Evolutionary conservation across 1,139 yeast species (phyloP).

Genomic region (Kluyveromyces sp.): DNA sequence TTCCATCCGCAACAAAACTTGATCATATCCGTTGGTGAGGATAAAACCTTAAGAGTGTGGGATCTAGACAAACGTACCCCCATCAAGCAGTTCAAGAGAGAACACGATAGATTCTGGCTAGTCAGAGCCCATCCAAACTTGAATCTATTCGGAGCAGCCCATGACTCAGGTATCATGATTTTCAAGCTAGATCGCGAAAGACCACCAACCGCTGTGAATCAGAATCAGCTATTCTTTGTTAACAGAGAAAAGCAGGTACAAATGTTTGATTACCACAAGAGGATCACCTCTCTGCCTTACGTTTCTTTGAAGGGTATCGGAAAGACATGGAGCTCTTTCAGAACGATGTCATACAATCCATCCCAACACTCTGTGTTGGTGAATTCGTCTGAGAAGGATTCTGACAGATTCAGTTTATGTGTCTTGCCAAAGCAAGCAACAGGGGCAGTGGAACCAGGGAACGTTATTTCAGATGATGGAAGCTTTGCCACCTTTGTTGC

Average conservation of each 20-base stretch:
- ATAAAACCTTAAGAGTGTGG: constrained; percentile 96
- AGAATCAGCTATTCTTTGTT: constrained; percentile 63
- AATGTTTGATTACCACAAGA: constrained; percentile 56
- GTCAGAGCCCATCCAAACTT: constrained; percentile 82
- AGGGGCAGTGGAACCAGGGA: constrained; percentile 87
- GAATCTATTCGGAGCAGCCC: constrained; percentile 93
- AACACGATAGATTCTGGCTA: constrained; percentile 91
- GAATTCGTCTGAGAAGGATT: constrained; percentile 64
- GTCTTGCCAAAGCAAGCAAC: constrained; percentile 79
- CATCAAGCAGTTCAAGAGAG: constrained; percentile 90
- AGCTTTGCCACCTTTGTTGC: constrained; percentile 85
- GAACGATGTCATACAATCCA: constrained; percentile 84
- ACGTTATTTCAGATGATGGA: constrained; percentile 73
- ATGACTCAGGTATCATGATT: constrained; percentile 96
- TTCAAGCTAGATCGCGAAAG: constrained; percentile 97
- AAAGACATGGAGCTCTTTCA: constrained; percentile 77
- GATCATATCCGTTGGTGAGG: constrained; percentile 91
- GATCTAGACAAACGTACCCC: constrained; percentile 91
- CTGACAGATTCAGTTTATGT: constrained; percentile 64
- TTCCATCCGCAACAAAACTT: constrained; percentile 94
- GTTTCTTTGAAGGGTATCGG: constrained; percentile 80
- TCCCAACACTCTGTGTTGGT: constrained; percentile 82
- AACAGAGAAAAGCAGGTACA: constrained; percentile 85
- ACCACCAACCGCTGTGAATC: constrained; percentile 77
- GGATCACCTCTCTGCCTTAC: constrained; percentile 67